These are phyloP conservation scores for Mycena metata DNA, from an alignment of 768 basidiomycete genomes.

Conservation along the genomic window DNA sequence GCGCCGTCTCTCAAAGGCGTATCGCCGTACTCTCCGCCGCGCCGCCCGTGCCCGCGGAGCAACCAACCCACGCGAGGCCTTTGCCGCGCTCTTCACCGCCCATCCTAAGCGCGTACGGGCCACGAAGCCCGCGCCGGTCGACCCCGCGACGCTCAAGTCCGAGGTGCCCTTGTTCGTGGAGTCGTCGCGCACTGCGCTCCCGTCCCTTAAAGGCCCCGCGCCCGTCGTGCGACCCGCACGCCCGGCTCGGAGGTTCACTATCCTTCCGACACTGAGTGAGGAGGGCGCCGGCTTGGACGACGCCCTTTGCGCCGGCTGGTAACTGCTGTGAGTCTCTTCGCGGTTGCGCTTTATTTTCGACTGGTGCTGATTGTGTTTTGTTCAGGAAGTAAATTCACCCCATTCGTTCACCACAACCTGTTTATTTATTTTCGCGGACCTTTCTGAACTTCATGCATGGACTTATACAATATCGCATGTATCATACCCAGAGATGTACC, in stretches of 20 bases:
- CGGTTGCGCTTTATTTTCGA: too few relatives aligned
- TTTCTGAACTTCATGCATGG: too few relatives aligned
- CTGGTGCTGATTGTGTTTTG: too few relatives aligned
- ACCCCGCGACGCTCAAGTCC: constrained; percentile 13
- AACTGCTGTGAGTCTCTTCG: not conserved
- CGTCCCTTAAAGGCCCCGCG: constrained; percentile 24
- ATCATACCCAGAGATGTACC: not conserved
- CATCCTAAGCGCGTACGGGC: constrained; percentile 3
- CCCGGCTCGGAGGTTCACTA: constrained; percentile 4
- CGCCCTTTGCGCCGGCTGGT: constrained; percentile 26
- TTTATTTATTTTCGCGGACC: too few relatives aligned
- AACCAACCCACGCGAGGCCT: not conserved
- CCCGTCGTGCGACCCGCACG: constrained; percentile 20
- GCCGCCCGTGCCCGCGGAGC: constrained; percentile 9
- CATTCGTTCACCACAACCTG: too few relatives aligned
- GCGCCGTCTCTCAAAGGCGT: not conserved
- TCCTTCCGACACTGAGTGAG: constrained; percentile 8
- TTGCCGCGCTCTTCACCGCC: constrained; percentile 15
- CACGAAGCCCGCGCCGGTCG: not conserved
- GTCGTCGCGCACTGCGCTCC: constrained; percentile 18
- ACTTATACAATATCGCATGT: too few relatives aligned
- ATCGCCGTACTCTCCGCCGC: constrained; percentile 24
- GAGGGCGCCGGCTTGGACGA: not conserved
- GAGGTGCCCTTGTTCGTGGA: constrained; percentile 8
- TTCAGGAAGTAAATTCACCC: too few relatives aligned